Evolutionary conservation across 1,139 yeast species (phyloP), one percentile per base, ranked within the genome.

Genomic region (Debaryomyces singareniensis): DNA sequence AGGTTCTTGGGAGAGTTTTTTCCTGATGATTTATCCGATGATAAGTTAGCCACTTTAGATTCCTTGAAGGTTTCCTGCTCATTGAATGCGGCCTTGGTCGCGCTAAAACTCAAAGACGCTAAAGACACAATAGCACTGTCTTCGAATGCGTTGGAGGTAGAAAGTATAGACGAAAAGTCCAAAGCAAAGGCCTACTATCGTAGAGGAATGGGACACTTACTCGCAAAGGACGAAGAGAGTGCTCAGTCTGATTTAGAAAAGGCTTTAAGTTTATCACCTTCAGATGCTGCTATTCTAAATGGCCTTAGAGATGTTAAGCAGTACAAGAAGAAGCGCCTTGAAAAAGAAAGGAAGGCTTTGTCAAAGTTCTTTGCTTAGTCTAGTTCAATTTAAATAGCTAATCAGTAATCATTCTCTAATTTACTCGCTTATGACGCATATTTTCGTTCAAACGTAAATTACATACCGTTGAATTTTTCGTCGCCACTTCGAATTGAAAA

Each of bases 151-250:
- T 64, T 85, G 33, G 80, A 70, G 23, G 71, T 69, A 16, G 80
- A 77, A 27, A 69, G 61, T 3, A 62, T 81, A 9, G 85, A 76
- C 31, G 81, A 73, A 32, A 73, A 76, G 43, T 76, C 84, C 16
- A 73, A 71, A 51, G 86, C 94, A 5, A 89, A 89, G 63, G 96
- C 96, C 0, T 64, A 73, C 31, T 89, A 82, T 62, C 77, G 96
- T 51, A 78, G 86, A 56, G 96, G 95, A 22, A 63, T 74, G 48
- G 96, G 94, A 1, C 68, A 76, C 43, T 57, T 75, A 33, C 59
- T 73, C 15, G 59, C 66, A 16, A 81, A 81, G 49, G 78, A 84
- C 49, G 84, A 80, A 37, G 89, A 78, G 22, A 71, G 65, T 29
- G 95, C 96, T 0, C 61, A 80, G 32, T 55, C 53, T 20, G 81